Evolutionary conservation across 2,329 filamentous ascomycete genomes (phyloP).

Genomic region (Colletotrichum plurivorum): DNA sequence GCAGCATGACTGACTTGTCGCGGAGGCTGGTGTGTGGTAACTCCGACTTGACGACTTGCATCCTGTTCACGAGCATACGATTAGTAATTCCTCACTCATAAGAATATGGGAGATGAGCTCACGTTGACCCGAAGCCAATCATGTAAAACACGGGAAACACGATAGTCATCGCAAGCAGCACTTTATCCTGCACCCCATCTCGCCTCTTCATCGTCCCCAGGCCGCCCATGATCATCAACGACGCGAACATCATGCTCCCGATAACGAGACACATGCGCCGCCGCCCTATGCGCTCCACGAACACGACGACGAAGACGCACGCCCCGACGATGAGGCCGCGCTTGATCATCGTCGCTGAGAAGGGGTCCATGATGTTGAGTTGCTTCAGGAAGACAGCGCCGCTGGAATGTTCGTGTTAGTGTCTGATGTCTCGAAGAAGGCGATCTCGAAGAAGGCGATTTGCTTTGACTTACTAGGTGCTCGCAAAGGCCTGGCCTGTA

Average conservation of each 20-base stretch:
- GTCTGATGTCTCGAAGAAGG: no score
- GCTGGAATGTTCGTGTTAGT: neutral
- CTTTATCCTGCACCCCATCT: no score
- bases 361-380: slow-evolving; percentile 48
- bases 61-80: no score
- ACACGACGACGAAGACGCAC: slow-evolving; percentile 36
- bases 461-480: slow-evolving; percentile 41
- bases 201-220: no score
- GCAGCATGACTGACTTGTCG: slow-evolving; percentile 47
- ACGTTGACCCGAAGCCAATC: no score
- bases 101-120: no score
- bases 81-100: no score
- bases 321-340: slow-evolving; percentile 41
- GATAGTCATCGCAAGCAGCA: no score
- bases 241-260: neutral
- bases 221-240: no score
- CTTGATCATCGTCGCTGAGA: slow-evolving; percentile 42
- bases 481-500: slow-evolving; percentile 48
- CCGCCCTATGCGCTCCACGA: slow-evolving; percentile 43
- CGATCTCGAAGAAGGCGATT: no score
- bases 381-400: slow-evolving; percentile 49
- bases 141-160: no score
- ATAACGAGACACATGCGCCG: neutral
- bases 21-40: slow-evolving; percentile 26
- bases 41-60: slow-evolving; percentile 13